Evolutionary conservation across 148 eudicot species (phyloP).

Genomic region (Selenicereus undatus): DNA sequence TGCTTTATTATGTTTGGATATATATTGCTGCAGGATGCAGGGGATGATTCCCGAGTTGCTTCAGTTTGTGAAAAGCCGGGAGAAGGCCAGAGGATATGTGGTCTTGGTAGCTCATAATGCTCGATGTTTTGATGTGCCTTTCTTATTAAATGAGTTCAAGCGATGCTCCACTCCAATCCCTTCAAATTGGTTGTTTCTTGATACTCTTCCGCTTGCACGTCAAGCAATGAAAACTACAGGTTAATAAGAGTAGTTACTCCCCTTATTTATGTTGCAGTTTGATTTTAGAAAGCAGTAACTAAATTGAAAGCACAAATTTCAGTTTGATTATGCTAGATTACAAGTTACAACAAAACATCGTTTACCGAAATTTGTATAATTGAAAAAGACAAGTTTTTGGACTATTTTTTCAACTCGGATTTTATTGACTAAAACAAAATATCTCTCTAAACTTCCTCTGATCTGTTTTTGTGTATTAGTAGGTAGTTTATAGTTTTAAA

Average conservation of each 20-base stretch:
- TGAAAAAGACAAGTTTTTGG: too few species aligned
- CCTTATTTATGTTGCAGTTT: neutral
- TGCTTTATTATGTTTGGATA: constrained; percentile 4
- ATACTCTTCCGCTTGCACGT: constrained; percentile 71
- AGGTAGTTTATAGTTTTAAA: too few species aligned
- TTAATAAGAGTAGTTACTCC: constrained; percentile 10
- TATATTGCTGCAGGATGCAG: constrained; percentile 59
- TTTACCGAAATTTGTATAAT: too few species aligned
- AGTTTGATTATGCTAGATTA: too few species aligned
- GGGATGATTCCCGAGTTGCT: constrained; percentile 75
- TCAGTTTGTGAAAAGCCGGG: constrained; percentile 65
- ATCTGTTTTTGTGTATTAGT: too few species aligned
- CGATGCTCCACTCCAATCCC: constrained; percentile 61
- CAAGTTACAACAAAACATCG: too few species aligned
- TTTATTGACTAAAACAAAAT: too few species aligned
- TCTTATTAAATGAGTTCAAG: constrained; percentile 54
- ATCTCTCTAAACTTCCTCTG: too few species aligned
- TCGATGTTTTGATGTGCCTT: constrained; percentile 70
- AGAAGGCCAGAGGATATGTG: constrained; percentile 64
- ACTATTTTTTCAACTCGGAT: too few species aligned
- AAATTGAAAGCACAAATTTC: too few species aligned
- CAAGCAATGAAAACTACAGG: constrained; percentile 50
- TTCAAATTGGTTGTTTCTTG: constrained; percentile 67
- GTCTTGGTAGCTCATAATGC: constrained; percentile 74
- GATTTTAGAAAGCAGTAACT: too few species aligned